Evolutionary conservation across 2,329 filamentous ascomycete genomes (phyloP).

Genomic region (Fusarium hainanense): DNA sequence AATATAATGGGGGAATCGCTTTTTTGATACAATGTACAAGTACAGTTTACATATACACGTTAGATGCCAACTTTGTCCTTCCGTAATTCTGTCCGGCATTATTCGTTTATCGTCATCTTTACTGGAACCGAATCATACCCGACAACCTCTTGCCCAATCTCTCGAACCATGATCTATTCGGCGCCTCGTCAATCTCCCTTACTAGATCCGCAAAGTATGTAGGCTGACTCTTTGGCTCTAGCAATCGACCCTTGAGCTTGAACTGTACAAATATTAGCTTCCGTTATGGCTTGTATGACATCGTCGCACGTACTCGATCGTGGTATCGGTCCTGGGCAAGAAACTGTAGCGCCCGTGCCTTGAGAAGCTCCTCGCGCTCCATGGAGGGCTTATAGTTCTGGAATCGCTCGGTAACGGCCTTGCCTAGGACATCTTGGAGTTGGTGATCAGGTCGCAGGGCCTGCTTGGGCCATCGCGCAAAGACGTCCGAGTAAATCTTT

Average conservation of each 20-base stretch:
- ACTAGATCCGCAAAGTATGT: constrained; percentile 71
- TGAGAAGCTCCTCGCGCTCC: constrained; percentile 64
- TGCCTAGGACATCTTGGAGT: constrained; percentile 66
- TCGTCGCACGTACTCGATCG: constrained; percentile 58
- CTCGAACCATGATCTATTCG: constrained; percentile 65
- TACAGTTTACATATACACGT: constrained; percentile 40
- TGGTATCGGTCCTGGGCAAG: constrained; percentile 70
- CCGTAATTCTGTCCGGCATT: constrained; percentile 32
- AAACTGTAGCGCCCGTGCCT: constrained; percentile 69
- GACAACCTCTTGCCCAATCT: constrained; percentile 65
- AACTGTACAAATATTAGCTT: constrained; percentile 46
- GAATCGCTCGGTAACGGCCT: constrained; percentile 52
- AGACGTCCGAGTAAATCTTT: constrained; percentile 53
- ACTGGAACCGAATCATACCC: constrained; percentile 69
- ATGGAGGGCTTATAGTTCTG: constrained; percentile 47
- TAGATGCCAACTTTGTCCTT: constrained; percentile 32
- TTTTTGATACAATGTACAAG: constrained; percentile 46
- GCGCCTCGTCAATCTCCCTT: constrained; percentile 71
- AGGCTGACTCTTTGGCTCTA: constrained; percentile 71
- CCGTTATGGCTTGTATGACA: not conserved
- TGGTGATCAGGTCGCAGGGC: constrained; percentile 71
- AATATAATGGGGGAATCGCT: constrained; percentile 30
- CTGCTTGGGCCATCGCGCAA: constrained; percentile 71
- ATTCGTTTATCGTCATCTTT: constrained; percentile 29
- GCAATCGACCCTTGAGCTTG: constrained; percentile 59